A percentile compares a stretch with the other conserved stretches of the same genome.
Conservation (phyloP, 116 monocot genomes). For the Posidonia oceanica region DNA sequence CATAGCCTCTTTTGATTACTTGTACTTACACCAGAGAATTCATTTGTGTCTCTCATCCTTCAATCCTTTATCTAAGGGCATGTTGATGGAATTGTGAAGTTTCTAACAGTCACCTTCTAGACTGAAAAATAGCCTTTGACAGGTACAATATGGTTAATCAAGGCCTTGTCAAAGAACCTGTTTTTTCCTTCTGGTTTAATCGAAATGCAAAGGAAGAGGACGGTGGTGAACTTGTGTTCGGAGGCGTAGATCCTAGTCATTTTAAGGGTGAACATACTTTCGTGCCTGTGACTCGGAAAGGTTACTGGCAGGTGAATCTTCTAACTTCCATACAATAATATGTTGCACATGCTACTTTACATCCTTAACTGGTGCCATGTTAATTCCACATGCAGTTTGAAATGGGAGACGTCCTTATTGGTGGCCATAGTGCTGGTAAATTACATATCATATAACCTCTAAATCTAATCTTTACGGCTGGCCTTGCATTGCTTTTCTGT, state of each 20-base stretch:
- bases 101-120: not conserved
- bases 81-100: not conserved
- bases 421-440: constrained; percentile 37
- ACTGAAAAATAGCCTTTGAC: not conserved
- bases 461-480: not conserved
- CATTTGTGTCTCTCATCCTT: not conserved
- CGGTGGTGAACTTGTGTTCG: constrained; percentile 92
- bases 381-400: constrained; percentile 42
- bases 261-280: constrained; percentile 65
- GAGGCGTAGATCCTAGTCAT: constrained; percentile 69
- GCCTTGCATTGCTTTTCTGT: not conserved
- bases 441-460: not conserved
- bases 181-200: constrained; percentile 97
- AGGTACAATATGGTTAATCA: constrained; percentile 86
- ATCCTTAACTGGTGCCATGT: not conserved
- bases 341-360: not conserved
- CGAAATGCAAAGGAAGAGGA: constrained; percentile 49
- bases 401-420: constrained; percentile 59
- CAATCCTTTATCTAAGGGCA: not conserved
- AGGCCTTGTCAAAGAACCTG: constrained; percentile 58
- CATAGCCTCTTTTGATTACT: not conserved
- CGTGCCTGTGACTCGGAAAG: constrained; percentile 70
- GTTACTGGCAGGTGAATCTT: constrained; percentile 83
- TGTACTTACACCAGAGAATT: not conserved
- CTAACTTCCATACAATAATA: not conserved